These are phyloP conservation scores for Cenococcum geophilum DNA, from an alignment of 495 filamentous ascomycete species.

Conservation along the genomic window DNA sequence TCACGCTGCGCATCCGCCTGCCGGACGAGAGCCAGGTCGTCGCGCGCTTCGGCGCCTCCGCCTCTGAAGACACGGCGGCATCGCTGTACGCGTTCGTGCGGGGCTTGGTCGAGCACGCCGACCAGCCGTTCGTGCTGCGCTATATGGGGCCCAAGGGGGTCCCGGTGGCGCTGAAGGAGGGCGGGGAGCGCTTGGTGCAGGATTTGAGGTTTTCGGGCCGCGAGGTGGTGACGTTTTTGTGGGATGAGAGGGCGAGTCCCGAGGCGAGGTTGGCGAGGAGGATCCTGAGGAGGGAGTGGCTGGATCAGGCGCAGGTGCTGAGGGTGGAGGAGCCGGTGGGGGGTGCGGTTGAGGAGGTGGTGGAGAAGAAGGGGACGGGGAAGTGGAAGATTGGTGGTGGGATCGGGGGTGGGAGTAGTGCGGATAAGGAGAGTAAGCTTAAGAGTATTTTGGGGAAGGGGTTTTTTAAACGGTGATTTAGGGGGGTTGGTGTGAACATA, in stretches of 20 bases:
- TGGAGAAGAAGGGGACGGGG: constrained; percentile 40
- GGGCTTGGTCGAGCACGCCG: constrained; percentile 44
- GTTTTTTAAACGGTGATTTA: constrained; percentile 26
- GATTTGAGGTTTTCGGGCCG: constrained; percentile 62
- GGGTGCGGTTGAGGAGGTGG: constrained; percentile 27
- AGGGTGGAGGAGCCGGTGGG: constrained; percentile 47
- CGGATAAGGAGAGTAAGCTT: constrained; percentile 44
- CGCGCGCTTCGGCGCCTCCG: constrained; percentile 54
- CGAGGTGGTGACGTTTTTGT: constrained; percentile 71
- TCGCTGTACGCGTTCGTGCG: constrained; percentile 62
- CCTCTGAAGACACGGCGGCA: constrained; percentile 58
- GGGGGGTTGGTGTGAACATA: too few relatives aligned
- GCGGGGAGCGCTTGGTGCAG: constrained; percentile 57
- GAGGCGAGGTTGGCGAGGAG: constrained; percentile 42
- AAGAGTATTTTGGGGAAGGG: constrained; percentile 39
- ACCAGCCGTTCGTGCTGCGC: constrained; percentile 50
- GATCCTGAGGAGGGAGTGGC: constrained; percentile 61
- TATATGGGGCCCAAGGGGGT: constrained; percentile 32
- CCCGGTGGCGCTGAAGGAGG: constrained; percentile 34
- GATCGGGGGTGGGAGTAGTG: constrained; percentile 27
- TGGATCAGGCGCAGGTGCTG: constrained; percentile 60
- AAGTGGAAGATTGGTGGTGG: constrained; percentile 32
- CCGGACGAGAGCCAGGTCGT: constrained; percentile 73
- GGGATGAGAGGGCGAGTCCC: constrained; percentile 53
- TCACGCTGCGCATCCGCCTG: constrained; percentile 77